Evolutionary conservation across 2,329 filamentous ascomycete species (phyloP).

Genomic region (Falciphora oryzae): DNA sequence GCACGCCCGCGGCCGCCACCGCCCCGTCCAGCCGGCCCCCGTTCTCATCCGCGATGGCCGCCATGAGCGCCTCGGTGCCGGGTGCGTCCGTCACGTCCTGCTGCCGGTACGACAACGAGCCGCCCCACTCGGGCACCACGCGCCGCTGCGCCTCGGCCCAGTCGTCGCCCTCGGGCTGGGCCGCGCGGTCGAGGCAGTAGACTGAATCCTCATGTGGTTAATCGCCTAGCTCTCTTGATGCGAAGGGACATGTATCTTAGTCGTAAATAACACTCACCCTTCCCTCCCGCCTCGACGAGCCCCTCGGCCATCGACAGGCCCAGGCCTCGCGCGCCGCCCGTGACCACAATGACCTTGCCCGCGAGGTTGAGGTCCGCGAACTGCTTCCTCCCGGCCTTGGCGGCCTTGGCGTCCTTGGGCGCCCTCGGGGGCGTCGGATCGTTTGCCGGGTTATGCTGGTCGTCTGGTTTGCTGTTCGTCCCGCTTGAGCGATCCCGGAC

Average conservation of each 20-base stretch:
- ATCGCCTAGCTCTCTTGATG: neutral
- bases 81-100: slow-evolving; percentile 61
- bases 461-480: no score
- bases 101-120: slow-evolving; percentile 58
- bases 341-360: slow-evolving; percentile 49
- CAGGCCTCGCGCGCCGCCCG: slow-evolving; percentile 65
- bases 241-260: no score
- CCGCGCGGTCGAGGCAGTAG: slow-evolving; percentile 50
- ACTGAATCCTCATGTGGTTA: slow-evolving; percentile 31
- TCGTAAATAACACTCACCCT: neutral
- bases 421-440: neutral
- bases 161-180: slow-evolving; percentile 42
- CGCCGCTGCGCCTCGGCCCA: slow-evolving; percentile 56
- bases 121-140: slow-evolving; percentile 58
- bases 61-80: slow-evolving; percentile 51
- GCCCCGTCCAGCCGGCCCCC: slow-evolving; percentile 24
- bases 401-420: neutral
- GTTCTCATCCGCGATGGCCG: slow-evolving; percentile 54
- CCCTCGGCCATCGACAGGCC: slow-evolving; percentile 71
- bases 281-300: slow-evolving; percentile 63
- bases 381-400: neutral
- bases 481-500: no score
- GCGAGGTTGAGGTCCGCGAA: neutral
- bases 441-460: no score
- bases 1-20: slow-evolving; percentile 17